phyloP scores from a whole-genome alignment of 805 yeast genomes.

The Zygosaccharomyces kombuchaensis region DNA sequence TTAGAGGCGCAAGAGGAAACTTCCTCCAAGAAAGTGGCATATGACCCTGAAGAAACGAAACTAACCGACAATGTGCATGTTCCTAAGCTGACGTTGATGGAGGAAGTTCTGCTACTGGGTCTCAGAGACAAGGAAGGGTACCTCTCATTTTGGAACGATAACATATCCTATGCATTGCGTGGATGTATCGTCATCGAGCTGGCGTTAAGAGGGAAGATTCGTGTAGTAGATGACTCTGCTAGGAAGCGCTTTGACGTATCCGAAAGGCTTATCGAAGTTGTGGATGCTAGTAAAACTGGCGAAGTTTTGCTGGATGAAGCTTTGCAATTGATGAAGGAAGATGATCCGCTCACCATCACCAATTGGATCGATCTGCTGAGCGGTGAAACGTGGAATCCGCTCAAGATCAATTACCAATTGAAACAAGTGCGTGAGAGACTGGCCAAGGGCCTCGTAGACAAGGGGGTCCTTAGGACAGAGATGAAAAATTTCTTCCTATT shows the following conservation, averaged over 20 bases:
- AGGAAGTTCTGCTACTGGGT: conserved; percentile 90
- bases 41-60: conserved; percentile 61
- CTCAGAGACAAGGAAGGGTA: conserved; percentile 95
- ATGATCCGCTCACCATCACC: conserved; percentile 73
- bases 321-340: conserved; percentile 79
- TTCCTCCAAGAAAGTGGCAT: conserved; percentile 63
- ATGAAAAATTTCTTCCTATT: conserved; percentile 89
- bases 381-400: conserved; percentile 96
- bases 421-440: conserved; percentile 96
- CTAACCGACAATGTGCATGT: conserved; percentile 37
- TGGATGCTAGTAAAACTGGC: conserved; percentile 84
- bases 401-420: conserved; percentile 91
- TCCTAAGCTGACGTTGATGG: conserved; percentile 90
- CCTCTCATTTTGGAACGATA: conserved; percentile 96
- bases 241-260: conserved; percentile 82
- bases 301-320: conserved; percentile 95
- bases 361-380: conserved; percentile 91
- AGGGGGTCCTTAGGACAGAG: conserved; percentile 93
- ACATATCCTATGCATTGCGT: conserved; percentile 90
- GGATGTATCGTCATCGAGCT: conserved; percentile 91
- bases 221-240: conserved; percentile 87
- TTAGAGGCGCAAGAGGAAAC: conserved; percentile 22
- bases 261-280: conserved; percentile 83
- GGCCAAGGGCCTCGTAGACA: conserved; percentile 95
- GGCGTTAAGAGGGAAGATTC: conserved; percentile 84